phyloP scores from a whole-genome alignment of 208 protist genomes.

The Acanthamoeba quina region DNA sequence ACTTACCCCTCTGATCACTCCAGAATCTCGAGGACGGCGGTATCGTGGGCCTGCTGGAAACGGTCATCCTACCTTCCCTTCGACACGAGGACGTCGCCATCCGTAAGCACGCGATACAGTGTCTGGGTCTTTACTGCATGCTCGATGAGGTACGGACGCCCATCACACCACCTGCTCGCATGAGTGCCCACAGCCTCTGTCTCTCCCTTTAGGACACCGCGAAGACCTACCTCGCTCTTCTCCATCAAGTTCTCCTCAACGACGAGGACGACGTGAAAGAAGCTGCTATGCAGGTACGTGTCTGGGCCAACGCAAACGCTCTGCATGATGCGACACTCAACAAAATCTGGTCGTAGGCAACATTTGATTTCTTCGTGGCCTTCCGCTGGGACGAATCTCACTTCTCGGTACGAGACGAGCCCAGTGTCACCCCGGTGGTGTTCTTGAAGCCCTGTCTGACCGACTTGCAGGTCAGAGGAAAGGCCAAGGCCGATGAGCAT shows the following conservation, averaged over 20 bases:
- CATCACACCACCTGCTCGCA: not conserved
- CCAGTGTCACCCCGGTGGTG: not conserved
- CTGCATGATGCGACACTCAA: not conserved
- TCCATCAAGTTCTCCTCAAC: not conserved
- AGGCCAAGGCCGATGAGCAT: not conserved
- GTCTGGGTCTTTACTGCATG: constrained; percentile 29
- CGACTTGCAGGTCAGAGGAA: not conserved
- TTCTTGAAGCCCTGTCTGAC: no score
- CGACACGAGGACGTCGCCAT: constrained; percentile 4
- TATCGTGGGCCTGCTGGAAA: constrained; percentile 2
- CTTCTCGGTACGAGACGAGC: not conserved
- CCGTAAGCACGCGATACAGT: constrained; percentile 3
- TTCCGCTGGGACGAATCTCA: constrained; percentile 19
- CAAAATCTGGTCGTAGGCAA: not conserved
- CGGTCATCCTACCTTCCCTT: not conserved
- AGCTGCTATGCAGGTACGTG: not conserved
- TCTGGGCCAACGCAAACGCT: not conserved
- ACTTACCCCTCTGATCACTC: not conserved
- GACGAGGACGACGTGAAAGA: not conserved
- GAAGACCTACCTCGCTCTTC: not conserved
- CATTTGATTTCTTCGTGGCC: not conserved
- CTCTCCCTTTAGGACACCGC: not conserved
- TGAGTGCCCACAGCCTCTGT: not conserved
- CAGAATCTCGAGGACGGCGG: constrained; percentile 43
- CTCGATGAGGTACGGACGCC: not conserved